Evolutionary conservation across 495 filamentous ascomycete species (phyloP), one percentile per base, ranked within the genome.

Genomic region (Sordaria brevicollis): DNA sequence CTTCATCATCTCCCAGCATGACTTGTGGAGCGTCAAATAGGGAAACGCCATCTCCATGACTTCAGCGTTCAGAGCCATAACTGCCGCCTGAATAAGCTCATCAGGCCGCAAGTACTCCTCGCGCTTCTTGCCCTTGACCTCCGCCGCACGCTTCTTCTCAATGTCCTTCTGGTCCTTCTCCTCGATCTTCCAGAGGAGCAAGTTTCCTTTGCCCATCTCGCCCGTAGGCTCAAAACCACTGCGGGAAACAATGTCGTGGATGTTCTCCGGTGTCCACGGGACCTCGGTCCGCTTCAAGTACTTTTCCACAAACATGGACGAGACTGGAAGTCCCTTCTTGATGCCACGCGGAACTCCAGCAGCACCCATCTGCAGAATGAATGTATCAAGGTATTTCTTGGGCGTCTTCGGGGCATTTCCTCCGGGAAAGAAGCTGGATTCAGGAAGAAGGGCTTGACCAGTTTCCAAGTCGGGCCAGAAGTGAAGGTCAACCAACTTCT

Each of bases 381-480:
- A 82, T 5, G 77, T 75, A 33, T 77, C 81, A 37, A 79, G 72
- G 65, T 77, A 81, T 0, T 75, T 77, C 0, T 75, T 70, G 4
- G 67, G 41, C 13, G 33, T 71, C 31, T 25, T 72, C 0, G 82
- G 82, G 8, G 66, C 29, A 8, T 74, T 71, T 11, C 74, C 43
- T 15, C 43, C 80, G 0, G 79, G 76, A 62, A 79, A 81, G 65
- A 83, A 76, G 37, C 69, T 73, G 1, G 72, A 68, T 4, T 74
- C 41, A 3, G 70, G 69, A 8, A 80, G 68, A 7, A 81, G 21
- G 6, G 38, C 29, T 1, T 71, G 41, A 4, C 77, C 65, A 1
- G 80, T 2, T 7, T 79, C 77, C 79, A 83, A 81, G 37, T 84
- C 83, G 7, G 70, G 66, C 78, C 81, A 84, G 0, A 57, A 31